Conservation (phyloP, 1,284 basidiomycete genomes). For the Tremellales sp. region DNA sequence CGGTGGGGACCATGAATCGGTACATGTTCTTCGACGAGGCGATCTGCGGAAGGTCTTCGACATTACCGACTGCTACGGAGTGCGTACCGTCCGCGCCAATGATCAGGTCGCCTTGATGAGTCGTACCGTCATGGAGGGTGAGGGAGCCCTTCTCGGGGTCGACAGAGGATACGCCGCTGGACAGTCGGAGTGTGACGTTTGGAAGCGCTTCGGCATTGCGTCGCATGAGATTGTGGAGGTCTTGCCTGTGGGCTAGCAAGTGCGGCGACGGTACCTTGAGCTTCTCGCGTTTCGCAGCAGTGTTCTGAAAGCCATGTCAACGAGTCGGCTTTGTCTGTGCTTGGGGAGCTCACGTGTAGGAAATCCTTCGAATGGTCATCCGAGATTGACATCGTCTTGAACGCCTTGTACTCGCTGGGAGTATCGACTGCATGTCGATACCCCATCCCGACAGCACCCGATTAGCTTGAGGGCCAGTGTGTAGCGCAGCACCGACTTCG, state of each 20-base stretch:
- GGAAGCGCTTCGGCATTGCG: background rate
- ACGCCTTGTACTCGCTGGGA: no score
- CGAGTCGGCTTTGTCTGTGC: no score
- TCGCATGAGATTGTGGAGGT: background rate
- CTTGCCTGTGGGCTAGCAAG: slow-evolving; percentile 2
- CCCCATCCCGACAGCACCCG: background rate
- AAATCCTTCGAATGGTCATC: no score
- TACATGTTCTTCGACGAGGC: background rate
- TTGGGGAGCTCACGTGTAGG: no score
- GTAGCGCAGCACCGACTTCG: slow-evolving; percentile 3
- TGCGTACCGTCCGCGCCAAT: slow-evolving; percentile 3
- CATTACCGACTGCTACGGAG: background rate
- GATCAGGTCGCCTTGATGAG: background rate
- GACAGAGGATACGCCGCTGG: background rate
- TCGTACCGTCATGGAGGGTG: background rate
- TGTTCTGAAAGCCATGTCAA: no score
- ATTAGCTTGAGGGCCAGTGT: background rate
- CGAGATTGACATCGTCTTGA: no score
- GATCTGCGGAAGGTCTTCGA: background rate
- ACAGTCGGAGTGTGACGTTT: slow-evolving; percentile 1
- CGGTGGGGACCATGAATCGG: slow-evolving; percentile 4
- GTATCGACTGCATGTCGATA: slow-evolving; percentile 2
- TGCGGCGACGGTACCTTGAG: no score
- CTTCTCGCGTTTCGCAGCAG: no score
- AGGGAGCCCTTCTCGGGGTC: background rate